Conservation (phyloP, 495 filamentous ascomycete genomes). For the Evernia prunastri region DNA sequence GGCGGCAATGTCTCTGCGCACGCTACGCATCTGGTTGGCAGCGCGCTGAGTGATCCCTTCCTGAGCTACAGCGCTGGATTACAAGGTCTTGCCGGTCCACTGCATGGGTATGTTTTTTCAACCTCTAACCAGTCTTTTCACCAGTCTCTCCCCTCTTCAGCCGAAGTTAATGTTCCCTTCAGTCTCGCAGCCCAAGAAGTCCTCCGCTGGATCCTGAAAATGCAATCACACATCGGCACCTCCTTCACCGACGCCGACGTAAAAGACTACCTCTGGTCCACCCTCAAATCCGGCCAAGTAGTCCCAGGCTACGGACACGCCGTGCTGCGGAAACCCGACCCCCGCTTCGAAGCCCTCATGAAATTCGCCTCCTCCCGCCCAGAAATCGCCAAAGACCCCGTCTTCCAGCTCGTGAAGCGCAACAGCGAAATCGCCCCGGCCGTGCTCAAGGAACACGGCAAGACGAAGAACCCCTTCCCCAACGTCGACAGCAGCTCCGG, state of each 20-base stretch:
- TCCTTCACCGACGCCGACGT: constrained; percentile 73
- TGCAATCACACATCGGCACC: constrained; percentile 80
- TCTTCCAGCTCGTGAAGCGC: constrained; percentile 88
- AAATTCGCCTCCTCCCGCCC: constrained; percentile 82
- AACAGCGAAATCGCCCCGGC: constrained; percentile 75
- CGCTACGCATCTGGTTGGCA: constrained; percentile 95
- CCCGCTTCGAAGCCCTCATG: constrained; percentile 92
- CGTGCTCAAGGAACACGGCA: constrained; percentile 88
- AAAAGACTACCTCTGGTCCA: constrained; percentile 82
- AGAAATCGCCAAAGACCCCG: constrained; percentile 76
- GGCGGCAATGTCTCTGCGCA: constrained; percentile 97
- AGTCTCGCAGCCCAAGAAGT: constrained; percentile 94
- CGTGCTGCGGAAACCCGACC: constrained; percentile 93
- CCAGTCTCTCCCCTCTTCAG: too few relatives aligned
- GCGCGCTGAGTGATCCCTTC: constrained; percentile 89
- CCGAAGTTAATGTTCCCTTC: neutral
- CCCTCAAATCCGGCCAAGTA: constrained; percentile 88
- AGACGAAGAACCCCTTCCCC: constrained; percentile 98
- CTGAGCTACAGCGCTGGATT: constrained; percentile 93
- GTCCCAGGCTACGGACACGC: constrained; percentile 98
- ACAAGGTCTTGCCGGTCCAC: constrained; percentile 87
- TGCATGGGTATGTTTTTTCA: constrained; percentile 61
- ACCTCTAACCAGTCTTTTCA: neutral
- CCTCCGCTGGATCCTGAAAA: constrained; percentile 87
- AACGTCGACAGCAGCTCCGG: constrained; percentile 92